A percentile compares a stretch with the other conserved stretches of the same genome.
Conservation (phyloP, 2,329 filamentous ascomycete genomes). For the Penicillium verrucosum region DNA sequence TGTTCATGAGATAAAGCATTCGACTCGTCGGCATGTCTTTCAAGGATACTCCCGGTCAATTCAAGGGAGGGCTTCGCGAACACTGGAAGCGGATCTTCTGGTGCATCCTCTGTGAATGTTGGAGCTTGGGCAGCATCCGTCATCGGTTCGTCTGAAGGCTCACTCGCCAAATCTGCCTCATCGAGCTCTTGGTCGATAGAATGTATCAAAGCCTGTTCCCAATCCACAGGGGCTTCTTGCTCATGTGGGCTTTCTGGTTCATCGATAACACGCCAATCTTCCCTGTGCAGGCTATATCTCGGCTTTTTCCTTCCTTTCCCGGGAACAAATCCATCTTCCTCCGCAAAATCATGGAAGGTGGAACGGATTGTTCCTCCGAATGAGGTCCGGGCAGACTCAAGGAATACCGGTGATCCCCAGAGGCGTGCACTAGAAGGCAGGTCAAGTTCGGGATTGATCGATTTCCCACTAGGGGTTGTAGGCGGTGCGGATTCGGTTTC, state of each 20-base stretch:
- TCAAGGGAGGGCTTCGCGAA: constrained; percentile 22
- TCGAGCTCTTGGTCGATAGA: constrained; percentile 29
- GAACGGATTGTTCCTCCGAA: constrained; percentile 65
- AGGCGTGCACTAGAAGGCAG: constrained; percentile 47
- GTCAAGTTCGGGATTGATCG: constrained; percentile 1
- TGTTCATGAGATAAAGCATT: not conserved
- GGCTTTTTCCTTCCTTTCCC: constrained; percentile 67
- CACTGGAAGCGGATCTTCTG: constrained; percentile 3
- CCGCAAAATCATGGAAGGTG: constrained; percentile 62
- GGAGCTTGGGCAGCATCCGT: not conserved
- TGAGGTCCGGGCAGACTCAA: constrained; percentile 67
- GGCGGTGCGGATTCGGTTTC: constrained; percentile 20
- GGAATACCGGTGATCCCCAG: constrained; percentile 75
- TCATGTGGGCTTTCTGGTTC: constrained; percentile 66
- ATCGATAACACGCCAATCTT: constrained; percentile 71
- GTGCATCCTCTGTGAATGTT: not conserved
- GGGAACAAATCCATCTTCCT: constrained; percentile 62
- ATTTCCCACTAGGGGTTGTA: constrained; percentile 26
- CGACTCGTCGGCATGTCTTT: constrained; percentile 4
- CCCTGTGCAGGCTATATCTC: constrained; percentile 64
- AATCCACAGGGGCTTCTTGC: constrained; percentile 38
- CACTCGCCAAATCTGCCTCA: not conserved
- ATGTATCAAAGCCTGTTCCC: constrained; percentile 28
- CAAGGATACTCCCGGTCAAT: constrained; percentile 10
- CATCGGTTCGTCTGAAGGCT: not conserved